Base-by-base conservation (phyloP, 768 basidiomycete genomes). In the Kondoa subrosea region DNA sequence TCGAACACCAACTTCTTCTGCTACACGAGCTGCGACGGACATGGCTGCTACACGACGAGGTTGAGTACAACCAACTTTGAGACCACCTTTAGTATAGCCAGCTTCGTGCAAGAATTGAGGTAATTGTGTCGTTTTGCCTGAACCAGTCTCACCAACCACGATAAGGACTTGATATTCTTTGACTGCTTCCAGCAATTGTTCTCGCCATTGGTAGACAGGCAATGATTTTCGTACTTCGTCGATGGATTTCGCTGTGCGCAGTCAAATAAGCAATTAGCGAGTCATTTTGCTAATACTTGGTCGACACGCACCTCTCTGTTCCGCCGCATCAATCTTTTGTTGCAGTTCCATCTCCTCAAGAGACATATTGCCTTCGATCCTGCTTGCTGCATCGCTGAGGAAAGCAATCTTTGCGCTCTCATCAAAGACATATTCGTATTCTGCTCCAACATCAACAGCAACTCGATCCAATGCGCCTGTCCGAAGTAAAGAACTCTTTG, bases 91-190 rank as follows among this genome's bases (percentile, higher is more conserved):
- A 1, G 90, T 92, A 78, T 88, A 99, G 4, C 95, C 95, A 2
- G 91, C 92, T 80, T 99, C 95, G 75, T 96, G 90, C 2, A 99
- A 85, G 76, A 96, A 99, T 76, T 99, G 95, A 0, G 95, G 93
- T 1, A 99, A 81, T 76, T 99, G 95, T 0, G 95, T 99, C 1
- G 95, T 99, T 79, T 99, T 99, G 34, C 95, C 95, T 14, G 95
- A 97, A 27, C 95, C 95, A 0, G 95, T 97, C 78, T 99, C 95
- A 14, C 93, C 95, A 63, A 95, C 91, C 61, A 99, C 91, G 67
- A 99, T 91, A 71, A 99, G 84, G 25, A 97, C 88, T 74, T 96
- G 95, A 74, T 95, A 87, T 34, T 91, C 84, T 57, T 84, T 83
- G 69, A 99, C 86, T 0, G 95, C 95, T 26, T 85, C 83, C 8